phyloP scores from a whole-genome alignment of 495 filamentous ascomycete species.

The Hypoxylon cercidicola region DNA sequence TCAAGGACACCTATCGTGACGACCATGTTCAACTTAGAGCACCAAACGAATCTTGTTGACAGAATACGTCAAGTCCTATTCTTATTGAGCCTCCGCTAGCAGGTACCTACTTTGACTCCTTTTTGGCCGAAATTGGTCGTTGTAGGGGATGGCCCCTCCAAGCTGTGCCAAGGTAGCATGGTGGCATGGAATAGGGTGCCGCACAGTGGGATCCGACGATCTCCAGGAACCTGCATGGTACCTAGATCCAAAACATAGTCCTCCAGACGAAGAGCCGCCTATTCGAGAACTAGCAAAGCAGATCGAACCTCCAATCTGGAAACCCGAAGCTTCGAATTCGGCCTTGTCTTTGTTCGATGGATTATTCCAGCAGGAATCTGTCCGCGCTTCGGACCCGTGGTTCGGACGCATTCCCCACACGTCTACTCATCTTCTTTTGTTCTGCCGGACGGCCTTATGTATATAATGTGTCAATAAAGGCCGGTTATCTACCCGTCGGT shows the following conservation, averaged over 20 bases:
- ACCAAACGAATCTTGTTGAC: not conserved
- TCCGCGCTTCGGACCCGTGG: too few relatives aligned
- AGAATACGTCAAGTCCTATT: constrained; percentile 7
- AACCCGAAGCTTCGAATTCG: constrained; percentile 18
- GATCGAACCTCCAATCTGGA: constrained; percentile 24
- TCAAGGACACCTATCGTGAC: not conserved
- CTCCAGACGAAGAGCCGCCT: constrained; percentile 16
- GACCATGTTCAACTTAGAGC: not conserved
- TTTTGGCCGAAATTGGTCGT: constrained; percentile 15
- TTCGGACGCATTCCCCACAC: constrained; percentile 16
- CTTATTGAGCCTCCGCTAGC: constrained; percentile 12
- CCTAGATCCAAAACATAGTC: constrained; percentile 16
- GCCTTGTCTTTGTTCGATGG: constrained; percentile 6
- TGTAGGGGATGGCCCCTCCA: constrained; percentile 19
- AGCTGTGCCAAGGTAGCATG: constrained; percentile 20
- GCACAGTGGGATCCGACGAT: constrained; percentile 8
- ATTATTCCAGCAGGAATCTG: constrained; percentile 15
- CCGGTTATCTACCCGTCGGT: constrained; percentile 4
- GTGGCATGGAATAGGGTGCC: not conserved
- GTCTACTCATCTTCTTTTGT: constrained; percentile 4
- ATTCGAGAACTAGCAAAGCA: constrained; percentile 31
- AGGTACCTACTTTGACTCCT: constrained; percentile 7
- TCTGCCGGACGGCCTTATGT: constrained; percentile 17
- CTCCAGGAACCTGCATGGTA: constrained; percentile 9
- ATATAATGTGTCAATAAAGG: constrained; percentile 10